Evolutionary conservation across 1,139 yeast genomes (phyloP).

Genomic region (Hyphopichia wangnamkhiaoensis): DNA sequence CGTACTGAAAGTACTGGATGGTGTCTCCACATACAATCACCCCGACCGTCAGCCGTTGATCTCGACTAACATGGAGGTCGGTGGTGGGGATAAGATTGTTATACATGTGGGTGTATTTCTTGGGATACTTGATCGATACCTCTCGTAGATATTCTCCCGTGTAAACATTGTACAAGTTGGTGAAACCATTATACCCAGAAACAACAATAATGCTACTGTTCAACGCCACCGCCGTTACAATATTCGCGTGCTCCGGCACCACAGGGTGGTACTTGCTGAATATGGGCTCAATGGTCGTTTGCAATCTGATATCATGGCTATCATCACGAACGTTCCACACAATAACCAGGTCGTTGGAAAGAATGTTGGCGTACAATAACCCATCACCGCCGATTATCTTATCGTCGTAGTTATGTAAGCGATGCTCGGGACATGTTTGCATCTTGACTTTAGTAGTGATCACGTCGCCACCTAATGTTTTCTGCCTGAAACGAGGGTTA

Average conservation of each 20-base stretch:
- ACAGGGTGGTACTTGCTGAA: constrained; percentile 19
- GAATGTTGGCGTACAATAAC: constrained; percentile 34
- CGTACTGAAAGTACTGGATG: constrained; percentile 66
- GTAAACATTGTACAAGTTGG: constrained; percentile 61
- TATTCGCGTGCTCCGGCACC: constrained; percentile 10
- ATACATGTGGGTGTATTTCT: constrained; percentile 29
- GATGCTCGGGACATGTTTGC: constrained; percentile 12
- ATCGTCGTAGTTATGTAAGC: constrained; percentile 13
- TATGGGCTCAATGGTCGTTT: constrained; percentile 11
- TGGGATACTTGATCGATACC: constrained; percentile 48
- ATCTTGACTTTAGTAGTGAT: constrained; percentile 21
- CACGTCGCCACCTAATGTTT: constrained; percentile 16
- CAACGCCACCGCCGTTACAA: constrained; percentile 33
- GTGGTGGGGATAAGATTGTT: constrained; percentile 39
- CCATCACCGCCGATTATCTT: constrained; percentile 40
- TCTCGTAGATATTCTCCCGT: constrained; percentile 58
- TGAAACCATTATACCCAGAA: constrained; percentile 65
- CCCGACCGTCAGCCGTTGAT: constrained; percentile 49
- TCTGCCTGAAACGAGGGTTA: constrained; percentile 7
- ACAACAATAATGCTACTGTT: constrained; percentile 51
- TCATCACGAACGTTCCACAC: constrained; percentile 45
- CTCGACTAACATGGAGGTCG: constrained; percentile 44
- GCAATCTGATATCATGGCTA: constrained; percentile 12
- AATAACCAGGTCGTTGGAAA: constrained; percentile 36
- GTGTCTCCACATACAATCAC: constrained; percentile 55